These are phyloP conservation scores for Epichloe brachyelytri DNA, from an alignment of 2,329 filamentous ascomycete species.

Conservation along the genomic window DNA sequence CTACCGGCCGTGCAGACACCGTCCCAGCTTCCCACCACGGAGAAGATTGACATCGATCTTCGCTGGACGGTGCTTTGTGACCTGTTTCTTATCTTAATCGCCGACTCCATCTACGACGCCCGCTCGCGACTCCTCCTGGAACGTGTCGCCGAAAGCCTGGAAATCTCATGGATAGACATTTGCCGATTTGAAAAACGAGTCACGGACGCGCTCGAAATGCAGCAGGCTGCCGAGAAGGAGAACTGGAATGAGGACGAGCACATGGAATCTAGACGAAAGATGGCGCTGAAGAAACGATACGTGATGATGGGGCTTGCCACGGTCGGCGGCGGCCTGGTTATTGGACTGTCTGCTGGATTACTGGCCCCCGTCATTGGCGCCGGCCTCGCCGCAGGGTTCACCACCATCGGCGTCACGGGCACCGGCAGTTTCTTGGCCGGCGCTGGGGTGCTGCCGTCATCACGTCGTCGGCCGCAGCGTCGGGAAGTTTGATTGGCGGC, in stretches of 20 bases:
- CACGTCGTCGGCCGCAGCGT: slow-evolving; percentile 75
- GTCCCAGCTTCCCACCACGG: slow-evolving; percentile 66
- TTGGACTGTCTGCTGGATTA: slow-evolving; percentile 84
- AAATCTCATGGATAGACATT: slow-evolving; percentile 83
- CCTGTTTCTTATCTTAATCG: slow-evolving; percentile 86
- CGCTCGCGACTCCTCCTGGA: slow-evolving; percentile 78
- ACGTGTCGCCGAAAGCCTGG: slow-evolving; percentile 64
- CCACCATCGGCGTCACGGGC: slow-evolving; percentile 83
- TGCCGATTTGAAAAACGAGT: slow-evolving; percentile 95
- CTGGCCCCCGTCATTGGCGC: slow-evolving; percentile 89
- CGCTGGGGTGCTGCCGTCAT: slow-evolving; percentile 84
- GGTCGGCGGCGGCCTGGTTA: slow-evolving; percentile 87
- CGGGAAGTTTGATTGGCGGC: slow-evolving; percentile 75
- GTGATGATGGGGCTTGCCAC: slow-evolving; percentile 96
- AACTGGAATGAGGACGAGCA: slow-evolving; percentile 97
- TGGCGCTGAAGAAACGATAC: slow-evolving; percentile 69
- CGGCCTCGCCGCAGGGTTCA: slow-evolving; percentile 86
- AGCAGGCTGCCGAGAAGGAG: slow-evolving; percentile 85
- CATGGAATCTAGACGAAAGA: slow-evolving; percentile 73
- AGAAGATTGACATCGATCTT: slow-evolving; percentile 87
- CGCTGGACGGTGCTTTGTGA: slow-evolving; percentile 96
- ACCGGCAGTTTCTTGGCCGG: slow-evolving; percentile 84
- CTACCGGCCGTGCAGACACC: slow-evolving; percentile 71
- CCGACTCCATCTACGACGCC: slow-evolving; percentile 87
- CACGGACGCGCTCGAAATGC: slow-evolving; percentile 94